Percentiles rank a stretch among this genome's conserved stretches.
Evolutionary conservation across 345 rosid species (phyloP).

Genomic region (Trapa bicornis): DNA sequence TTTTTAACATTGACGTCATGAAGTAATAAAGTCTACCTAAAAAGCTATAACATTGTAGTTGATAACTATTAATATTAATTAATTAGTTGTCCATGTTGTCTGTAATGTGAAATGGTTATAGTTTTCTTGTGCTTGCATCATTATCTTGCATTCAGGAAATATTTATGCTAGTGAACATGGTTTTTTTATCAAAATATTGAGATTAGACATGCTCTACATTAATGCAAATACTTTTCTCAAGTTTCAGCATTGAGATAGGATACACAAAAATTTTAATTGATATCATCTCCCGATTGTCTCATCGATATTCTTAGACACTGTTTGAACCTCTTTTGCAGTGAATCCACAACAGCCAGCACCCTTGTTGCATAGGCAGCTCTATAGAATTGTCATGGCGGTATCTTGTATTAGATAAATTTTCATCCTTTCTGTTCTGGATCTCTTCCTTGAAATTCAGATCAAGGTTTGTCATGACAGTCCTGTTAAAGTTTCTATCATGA

Average conservation of each 20-base stretch:
- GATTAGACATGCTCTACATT: not conserved
- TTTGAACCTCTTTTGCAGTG: conserved; percentile 7
- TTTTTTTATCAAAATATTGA: not conserved
- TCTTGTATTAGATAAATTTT: not conserved
- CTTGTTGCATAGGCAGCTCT: conserved; percentile 35
- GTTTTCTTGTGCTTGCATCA: not conserved
- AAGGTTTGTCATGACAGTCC: not conserved
- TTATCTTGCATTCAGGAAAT: not conserved
- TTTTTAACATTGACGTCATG: not conserved
- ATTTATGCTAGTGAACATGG: not conserved
- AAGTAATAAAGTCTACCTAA: not conserved
- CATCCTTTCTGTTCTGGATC: not conserved
- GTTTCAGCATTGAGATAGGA: not conserved
- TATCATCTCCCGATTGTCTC: not conserved
- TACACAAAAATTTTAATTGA: not conserved
- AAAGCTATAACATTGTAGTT: not conserved
- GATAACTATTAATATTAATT: not conserved
- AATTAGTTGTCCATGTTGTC: too few species aligned
- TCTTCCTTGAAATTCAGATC: not conserved
- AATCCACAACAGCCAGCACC: conserved; percentile 60
- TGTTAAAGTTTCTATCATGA: not conserved
- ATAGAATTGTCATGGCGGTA: not conserved
- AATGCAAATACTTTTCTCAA: not conserved
- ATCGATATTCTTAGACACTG: not conserved
- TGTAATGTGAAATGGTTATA: too few species aligned